These are phyloP conservation scores for Flaveria robusta DNA, from an alignment of 129 eudicot species.

Conservation along the genomic window DNA sequence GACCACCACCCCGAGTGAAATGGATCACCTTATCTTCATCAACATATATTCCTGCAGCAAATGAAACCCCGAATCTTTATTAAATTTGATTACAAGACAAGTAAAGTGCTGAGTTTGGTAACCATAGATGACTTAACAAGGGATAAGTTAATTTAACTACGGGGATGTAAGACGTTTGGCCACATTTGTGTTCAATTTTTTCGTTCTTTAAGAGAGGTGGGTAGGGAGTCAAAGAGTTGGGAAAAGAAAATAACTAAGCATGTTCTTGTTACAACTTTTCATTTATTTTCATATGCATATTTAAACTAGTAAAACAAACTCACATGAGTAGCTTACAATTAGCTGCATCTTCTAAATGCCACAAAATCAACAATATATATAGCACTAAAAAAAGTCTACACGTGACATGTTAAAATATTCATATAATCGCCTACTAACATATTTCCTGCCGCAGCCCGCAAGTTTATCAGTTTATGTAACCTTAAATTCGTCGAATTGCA, in stretches of 20 bases:
- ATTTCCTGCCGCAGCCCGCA: background rate
- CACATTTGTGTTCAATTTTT: background rate
- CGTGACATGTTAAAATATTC: too few relatives aligned
- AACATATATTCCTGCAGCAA: slow-evolving; percentile 69
- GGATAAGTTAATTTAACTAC: too few relatives aligned
- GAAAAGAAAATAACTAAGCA: background rate
- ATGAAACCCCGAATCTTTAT: slow-evolving; percentile 4
- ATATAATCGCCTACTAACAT: background rate
- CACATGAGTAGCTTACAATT: slow-evolving; percentile 4
- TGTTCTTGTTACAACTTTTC: background rate
- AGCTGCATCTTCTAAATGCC: background rate
- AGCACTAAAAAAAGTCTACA: too few relatives aligned
- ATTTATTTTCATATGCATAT: background rate
- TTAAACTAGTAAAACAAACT: slow-evolving; percentile 16
- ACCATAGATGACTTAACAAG: too few relatives aligned
- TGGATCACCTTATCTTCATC: slow-evolving; percentile 90
- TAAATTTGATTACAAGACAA: background rate
- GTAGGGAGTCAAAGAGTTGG: background rate
- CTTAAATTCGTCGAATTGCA: background rate
- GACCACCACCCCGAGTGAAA: slow-evolving; percentile 86
- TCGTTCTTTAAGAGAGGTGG: background rate
- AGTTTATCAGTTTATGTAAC: background rate
- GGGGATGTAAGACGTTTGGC: background rate
- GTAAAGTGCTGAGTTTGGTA: background rate
- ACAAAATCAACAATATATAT: too few relatives aligned